phyloP scores from a whole-genome alignment of 371 early-diverging fungal genomes.

The Rhizopus arrhizus region DNA sequence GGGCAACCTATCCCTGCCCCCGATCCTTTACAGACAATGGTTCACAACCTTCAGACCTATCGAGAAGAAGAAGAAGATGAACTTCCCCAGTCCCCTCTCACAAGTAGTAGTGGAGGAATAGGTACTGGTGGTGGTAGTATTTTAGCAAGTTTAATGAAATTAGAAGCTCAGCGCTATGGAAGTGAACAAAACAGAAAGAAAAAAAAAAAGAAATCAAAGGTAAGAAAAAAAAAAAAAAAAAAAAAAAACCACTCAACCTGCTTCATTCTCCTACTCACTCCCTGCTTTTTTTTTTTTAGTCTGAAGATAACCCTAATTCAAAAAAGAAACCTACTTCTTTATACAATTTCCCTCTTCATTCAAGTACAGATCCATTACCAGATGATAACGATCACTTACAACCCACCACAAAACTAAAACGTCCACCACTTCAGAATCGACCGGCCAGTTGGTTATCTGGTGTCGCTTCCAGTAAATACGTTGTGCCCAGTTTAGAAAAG shows the following conservation, averaged over 20 bases:
- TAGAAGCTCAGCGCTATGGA: constrained; percentile 37
- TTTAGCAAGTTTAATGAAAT: constrained; percentile 43
- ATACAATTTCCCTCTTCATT: constrained; percentile 13
- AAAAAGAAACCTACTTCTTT: constrained; percentile 8
- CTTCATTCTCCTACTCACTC: not conserved
- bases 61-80: constrained; percentile 14
- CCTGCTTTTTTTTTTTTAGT: not conserved
- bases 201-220: constrained; percentile 13
- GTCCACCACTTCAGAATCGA: constrained; percentile 40
- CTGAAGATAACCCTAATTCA: not conserved
- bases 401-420: constrained; percentile 12
- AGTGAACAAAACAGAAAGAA: constrained; percentile 7
- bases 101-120: not conserved
- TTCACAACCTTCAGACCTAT: constrained; percentile 8
- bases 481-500: constrained; percentile 50
- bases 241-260: not conserved
- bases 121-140: constrained; percentile 35
- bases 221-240: not conserved
- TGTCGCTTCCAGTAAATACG: constrained; percentile 36
- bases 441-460: constrained; percentile 46
- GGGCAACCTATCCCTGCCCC: not conserved
- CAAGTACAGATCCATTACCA: constrained; percentile 10
- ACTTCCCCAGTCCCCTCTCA: not conserved
- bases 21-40: constrained; percentile 13
- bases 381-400: not conserved